Evolutionary conservation across 208 protist species (phyloP).

Genomic region (Strigomonas galati): DNA sequence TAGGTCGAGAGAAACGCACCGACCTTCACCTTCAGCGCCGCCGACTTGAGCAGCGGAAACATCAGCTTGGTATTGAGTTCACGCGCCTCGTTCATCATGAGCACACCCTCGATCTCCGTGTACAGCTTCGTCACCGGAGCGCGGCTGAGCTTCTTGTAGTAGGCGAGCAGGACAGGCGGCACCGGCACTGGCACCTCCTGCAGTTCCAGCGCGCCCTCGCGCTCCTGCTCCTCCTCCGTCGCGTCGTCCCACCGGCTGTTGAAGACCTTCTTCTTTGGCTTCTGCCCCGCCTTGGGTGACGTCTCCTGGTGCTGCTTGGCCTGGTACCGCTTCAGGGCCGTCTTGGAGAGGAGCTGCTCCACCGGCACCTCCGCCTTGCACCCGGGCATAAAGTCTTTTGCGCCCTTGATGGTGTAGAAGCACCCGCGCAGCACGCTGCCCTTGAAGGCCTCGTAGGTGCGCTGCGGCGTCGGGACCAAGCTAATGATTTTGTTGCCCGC

Average conservation of each 20-base stretch:
- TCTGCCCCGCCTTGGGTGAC: not conserved
- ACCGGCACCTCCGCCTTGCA: slow-evolving; percentile 47
- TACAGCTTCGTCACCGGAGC: slow-evolving; percentile 50
- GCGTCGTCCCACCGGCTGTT: not conserved
- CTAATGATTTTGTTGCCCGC: slow-evolving; percentile 65
- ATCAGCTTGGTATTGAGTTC: slow-evolving; percentile 65
- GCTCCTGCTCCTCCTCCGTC: slow-evolving; percentile 11
- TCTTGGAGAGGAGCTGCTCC: slow-evolving; percentile 35
- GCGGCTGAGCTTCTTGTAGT: slow-evolving; percentile 34
- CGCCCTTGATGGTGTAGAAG: slow-evolving; percentile 48
- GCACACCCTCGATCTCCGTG: slow-evolving; percentile 52
- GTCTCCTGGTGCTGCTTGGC: not conserved
- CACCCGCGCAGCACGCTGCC: slow-evolving; percentile 40
- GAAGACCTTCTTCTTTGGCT: not conserved
- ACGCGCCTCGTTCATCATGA: slow-evolving; percentile 68
- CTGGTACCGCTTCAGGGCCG: slow-evolving; percentile 18
- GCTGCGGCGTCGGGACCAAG: slow-evolving; percentile 69
- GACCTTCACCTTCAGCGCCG: slow-evolving; percentile 75
- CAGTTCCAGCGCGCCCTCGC: slow-evolving; percentile 1
- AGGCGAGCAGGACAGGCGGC: slow-evolving; percentile 25
- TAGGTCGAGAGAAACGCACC: slow-evolving; percentile 80
- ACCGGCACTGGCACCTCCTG: slow-evolving; percentile 19
- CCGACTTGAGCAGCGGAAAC: slow-evolving; percentile 70
- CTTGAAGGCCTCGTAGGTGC: slow-evolving; percentile 53
- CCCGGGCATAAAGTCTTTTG: slow-evolving; percentile 55